Evolutionary conservation across 2,329 filamentous ascomycete species (phyloP), one percentile per base, ranked within the genome.

Genomic region (Pyricularia grisea): DNA sequence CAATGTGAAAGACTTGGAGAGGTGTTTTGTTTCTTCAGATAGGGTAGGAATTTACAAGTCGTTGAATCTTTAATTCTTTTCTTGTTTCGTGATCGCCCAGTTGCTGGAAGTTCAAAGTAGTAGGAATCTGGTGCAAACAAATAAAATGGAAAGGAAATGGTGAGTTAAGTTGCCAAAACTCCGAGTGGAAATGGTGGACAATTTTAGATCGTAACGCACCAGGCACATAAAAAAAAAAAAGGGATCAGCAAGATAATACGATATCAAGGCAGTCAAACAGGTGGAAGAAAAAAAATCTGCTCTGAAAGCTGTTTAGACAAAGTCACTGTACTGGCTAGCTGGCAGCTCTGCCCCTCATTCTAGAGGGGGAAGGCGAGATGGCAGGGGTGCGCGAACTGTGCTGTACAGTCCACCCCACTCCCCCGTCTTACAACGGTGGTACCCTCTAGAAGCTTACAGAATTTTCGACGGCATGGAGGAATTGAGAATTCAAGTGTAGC

Each of bases 281-380:
- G 25, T 28, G 60, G 60, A 63, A 63, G 23, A 17, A 28, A 63
- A 61, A 63, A 63, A 63, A 63, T 63, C 60, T 63, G 60, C 60
- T 28, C n/a, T 63, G 60, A 63, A 63, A 30, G 60, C 60, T 63
- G 25, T 63, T 63, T 17, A 27, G 60, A 63, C 60, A 63, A 63
- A 27, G 14, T 63, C 60, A 30, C 60, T 50, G 42, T 50, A 50
- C 31, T 36, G 31, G n/a, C n/a, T n/a, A n/a, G n/a, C 66, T 28
- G 30, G 33, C 27, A 27, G 66, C 66, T 67, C 55, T 67, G 66
- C 66, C 66, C 66, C 66, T 67, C 66, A 67, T 67, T 67, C n/a
- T 31, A 42, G 42, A 67, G 66, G 17, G 66, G 55, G 36, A 50
- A 67, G 50, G 50, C 42, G 6, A 67, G 42, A 42, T 27, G 17